Base-by-base conservation (phyloP, 345 rosid genomes). In the Lepidium sativum region DNA sequence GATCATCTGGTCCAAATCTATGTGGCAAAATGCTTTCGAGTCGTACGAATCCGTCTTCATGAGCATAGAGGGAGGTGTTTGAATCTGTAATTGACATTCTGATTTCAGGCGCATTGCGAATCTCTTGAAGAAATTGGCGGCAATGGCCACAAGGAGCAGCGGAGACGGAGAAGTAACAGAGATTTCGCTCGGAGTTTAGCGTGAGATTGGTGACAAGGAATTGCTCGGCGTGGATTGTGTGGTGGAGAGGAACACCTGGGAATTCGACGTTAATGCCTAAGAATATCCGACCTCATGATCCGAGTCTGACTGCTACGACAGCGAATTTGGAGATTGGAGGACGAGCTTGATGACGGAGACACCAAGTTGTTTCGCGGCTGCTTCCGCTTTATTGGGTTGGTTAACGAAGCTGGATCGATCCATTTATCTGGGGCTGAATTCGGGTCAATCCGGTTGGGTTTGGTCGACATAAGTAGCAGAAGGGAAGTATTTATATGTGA, bases 101-200 rank as follows among this genome's bases (percentile, higher is more conserved):
- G 47, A 62, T 27, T 16, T 78, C 77, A 9, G 83, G 53, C 10
- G 87, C 83, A 49, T 67, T 34, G 15, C 92, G 92, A 71, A 90
- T 57, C 75, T 90, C 97, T 34, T 82, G 95, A 10, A 81, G 45
- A 74, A 90, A 90, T 21, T 90, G 97, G 65, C 97, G 97, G 88
- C 97, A 90, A 79, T 90, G 97, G 69, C 95, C 95, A 42, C 97
- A 90, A 5, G 97, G 97, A 32, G 97, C 86, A 10, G 11, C 6
- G 65, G 95, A 90, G 70, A 87, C 97, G 41, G 87, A 88, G 31
- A 90, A 6, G 78, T 62, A 67, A 13, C 43, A 38, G 74, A 87
- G 84, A 1, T 21, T 5, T 37, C 75, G 71, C 66, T 87, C 90
- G 8, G 78, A 72, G 70, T 87, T 73, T 76, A 90, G 79, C 37